Evolutionary conservation across 371 early-diverging fungal genomes (phyloP).

Genomic region (Mortierella sp.): DNA sequence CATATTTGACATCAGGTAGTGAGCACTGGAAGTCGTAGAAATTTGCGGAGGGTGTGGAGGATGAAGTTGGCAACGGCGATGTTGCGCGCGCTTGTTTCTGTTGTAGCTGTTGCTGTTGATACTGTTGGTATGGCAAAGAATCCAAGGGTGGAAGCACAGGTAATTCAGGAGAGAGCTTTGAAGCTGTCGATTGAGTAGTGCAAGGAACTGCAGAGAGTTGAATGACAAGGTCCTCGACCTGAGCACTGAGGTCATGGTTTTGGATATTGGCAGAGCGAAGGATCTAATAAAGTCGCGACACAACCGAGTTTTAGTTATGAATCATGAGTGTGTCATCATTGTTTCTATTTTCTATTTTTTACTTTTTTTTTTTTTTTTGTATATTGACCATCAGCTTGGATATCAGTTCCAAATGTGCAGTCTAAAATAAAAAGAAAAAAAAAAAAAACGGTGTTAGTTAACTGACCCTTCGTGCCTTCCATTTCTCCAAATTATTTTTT

Average conservation of each 20-base stretch:
- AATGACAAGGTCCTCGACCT: slow-evolving; percentile 41
- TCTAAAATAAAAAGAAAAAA: slow-evolving; percentile 18
- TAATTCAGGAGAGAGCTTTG: slow-evolving; percentile 9
- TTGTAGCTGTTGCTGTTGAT: neutral
- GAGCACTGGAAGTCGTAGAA: neutral
- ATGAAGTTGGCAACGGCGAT: neutral
- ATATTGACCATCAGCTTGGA: slow-evolving; percentile 48
- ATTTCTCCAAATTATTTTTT: neutral
- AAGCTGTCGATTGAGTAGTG: slow-evolving; percentile 8
- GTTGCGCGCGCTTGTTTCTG: neutral
- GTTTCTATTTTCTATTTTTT: too few species aligned
- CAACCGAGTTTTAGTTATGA: too few species aligned
- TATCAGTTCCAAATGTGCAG: slow-evolving; percentile 39
- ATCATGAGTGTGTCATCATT: too few species aligned
- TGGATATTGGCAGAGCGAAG: slow-evolving; percentile 22
- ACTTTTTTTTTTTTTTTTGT: too few species aligned
- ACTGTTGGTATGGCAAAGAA: neutral
- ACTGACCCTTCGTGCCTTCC: neutral
- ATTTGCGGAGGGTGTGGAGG: neutral
- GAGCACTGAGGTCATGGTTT: slow-evolving; percentile 40
- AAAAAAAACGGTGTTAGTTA: neutral
- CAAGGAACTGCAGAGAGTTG: slow-evolving; percentile 35
- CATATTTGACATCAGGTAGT: slow-evolving; percentile 10
- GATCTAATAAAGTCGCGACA: slow-evolving; percentile 22
- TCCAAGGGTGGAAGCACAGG: slow-evolving; percentile 34